Conservation (phyloP, 257 asterid genomes). For the Verbascum thapsus region DNA sequence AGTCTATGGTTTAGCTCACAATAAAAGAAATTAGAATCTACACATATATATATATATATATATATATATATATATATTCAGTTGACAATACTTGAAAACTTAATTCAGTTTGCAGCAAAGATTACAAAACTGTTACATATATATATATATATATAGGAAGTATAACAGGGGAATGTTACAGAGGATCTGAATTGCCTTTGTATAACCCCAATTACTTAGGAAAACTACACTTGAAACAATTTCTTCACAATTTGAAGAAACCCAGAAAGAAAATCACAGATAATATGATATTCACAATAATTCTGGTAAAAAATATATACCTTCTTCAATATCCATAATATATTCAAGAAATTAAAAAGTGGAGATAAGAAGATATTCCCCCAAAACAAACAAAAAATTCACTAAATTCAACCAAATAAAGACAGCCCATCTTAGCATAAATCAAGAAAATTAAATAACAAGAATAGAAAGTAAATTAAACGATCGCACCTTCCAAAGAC, state of each 20-base stretch:
- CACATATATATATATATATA: not conserved
- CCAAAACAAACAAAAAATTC: not conserved
- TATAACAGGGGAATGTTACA: no score
- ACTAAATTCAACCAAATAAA: conserved; percentile 11
- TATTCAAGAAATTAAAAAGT: conserved; percentile 9
- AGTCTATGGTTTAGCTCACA: not conserved
- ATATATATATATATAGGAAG: no score
- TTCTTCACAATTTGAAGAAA: not conserved
- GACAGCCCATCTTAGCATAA: conserved; percentile 12
- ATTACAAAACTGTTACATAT: not conserved
- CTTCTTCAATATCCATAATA: not conserved
- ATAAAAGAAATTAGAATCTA: not conserved
- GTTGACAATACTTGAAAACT: not conserved
- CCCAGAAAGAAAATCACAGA: no score
- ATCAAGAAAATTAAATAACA: not conserved
- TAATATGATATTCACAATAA: not conserved
- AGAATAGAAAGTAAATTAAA: not conserved
- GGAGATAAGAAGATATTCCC: not conserved
- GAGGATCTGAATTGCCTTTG: not conserved
- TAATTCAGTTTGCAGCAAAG: not conserved
- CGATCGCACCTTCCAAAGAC: conserved; percentile 95
- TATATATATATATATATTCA: no score
- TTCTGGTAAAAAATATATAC: not conserved
- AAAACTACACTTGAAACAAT: no score
- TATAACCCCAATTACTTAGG: no score